Percentiles rank a stretch among this genome's conserved stretches.
Conservation (phyloP, 2,329 filamentous ascomycete genomes). For the Botrytis fabae region DNA sequence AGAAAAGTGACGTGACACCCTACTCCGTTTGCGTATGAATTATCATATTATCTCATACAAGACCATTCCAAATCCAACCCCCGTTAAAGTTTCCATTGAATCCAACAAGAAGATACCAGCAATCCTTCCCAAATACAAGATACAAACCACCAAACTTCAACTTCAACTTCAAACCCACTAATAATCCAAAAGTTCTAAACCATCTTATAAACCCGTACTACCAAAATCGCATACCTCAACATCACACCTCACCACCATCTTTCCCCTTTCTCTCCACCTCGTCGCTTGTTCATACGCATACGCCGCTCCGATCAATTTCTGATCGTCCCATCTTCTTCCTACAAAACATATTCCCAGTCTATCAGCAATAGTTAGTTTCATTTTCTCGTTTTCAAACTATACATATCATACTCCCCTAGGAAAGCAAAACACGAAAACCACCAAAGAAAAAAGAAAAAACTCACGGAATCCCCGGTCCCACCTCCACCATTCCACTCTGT, state of each 20-base stretch:
- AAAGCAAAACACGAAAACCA: background rate
- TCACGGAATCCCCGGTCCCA: conserved; percentile 17
- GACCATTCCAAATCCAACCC: background rate
- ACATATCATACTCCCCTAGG: background rate
- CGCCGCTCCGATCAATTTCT: conserved; percentile 59
- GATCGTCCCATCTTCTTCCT: conserved; percentile 60
- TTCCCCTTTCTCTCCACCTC: background rate
- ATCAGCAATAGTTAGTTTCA: background rate
- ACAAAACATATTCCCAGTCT: conserved; percentile 53
- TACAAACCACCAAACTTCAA: background rate
- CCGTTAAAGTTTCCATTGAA: background rate
- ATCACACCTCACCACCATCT: background rate
- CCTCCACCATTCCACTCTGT: conserved; percentile 5
- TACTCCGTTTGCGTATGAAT: background rate
- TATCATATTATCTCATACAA: background rate
- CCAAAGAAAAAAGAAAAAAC: background rate
- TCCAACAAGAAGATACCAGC: background rate
- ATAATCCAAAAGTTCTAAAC: background rate
- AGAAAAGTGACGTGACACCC: background rate
- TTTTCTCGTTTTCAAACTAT: background rate
- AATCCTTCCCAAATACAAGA: background rate
- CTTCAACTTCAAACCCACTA: background rate
- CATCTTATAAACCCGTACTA: background rate
- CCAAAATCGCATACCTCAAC: background rate
- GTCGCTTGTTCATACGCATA: conserved; percentile 61